Conservation (phyloP, 768 basidiomycete genomes). For the Mycena filopes region DNA sequence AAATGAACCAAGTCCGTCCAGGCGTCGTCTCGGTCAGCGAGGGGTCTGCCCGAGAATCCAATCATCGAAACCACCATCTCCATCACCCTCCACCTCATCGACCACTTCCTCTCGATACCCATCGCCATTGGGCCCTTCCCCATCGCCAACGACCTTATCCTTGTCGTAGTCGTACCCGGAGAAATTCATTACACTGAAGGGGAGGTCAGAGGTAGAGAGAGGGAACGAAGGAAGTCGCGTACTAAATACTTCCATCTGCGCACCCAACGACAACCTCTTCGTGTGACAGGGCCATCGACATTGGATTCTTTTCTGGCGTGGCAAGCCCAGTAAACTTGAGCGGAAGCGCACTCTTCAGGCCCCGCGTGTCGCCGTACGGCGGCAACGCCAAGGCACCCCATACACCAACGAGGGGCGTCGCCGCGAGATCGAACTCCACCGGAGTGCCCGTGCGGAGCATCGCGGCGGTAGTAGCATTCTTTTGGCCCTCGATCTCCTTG, state of each 20-base stretch:
- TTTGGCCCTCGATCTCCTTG: conserved; percentile 48
- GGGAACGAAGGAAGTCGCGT: conserved; percentile 43
- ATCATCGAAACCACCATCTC: conserved; percentile 30
- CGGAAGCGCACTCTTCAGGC: conserved; percentile 71
- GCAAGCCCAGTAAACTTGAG: conserved; percentile 81
- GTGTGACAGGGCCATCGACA: conserved; percentile 92
- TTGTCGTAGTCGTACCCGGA: conserved; percentile 60
- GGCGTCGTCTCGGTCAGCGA: no score
- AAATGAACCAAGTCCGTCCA: no score
- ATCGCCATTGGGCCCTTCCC: conserved; percentile 62
- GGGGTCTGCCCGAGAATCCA: conserved; percentile 24
- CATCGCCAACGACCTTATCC: conserved; percentile 61
- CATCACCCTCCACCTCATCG: neutral
- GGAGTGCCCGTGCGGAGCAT: conserved; percentile 38
- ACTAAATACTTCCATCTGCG: conserved; percentile 94
- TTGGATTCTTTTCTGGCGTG: conserved; percentile 92
- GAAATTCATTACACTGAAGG: conserved; percentile 69
- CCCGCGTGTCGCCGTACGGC: conserved; percentile 57
- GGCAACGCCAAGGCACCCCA: conserved; percentile 76
- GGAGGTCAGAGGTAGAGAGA: neutral
- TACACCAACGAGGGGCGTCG: conserved; percentile 76
- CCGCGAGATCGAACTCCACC: conserved; percentile 73
- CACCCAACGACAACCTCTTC: conserved; percentile 93
- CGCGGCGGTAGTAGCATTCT: conserved; percentile 14
- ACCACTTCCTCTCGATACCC: neutral